phyloP scores from a whole-genome alignment of 768 basidiomycete species.

The Mrakia frigida region DNA sequence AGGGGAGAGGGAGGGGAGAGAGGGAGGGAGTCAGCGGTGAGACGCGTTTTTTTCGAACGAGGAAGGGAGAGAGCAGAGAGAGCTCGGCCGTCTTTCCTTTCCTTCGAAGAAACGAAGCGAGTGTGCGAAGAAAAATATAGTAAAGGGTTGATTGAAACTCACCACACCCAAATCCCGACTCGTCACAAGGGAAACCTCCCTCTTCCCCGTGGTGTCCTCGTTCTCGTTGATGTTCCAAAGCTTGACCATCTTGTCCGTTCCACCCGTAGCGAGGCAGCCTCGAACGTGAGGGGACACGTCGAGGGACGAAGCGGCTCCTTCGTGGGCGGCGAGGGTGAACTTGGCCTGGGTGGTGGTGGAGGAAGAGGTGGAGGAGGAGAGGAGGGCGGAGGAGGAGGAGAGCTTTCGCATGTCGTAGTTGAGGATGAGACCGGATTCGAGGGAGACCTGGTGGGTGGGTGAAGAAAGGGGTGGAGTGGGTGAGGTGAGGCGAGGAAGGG shows the following conservation, averaged over 20 bases:
- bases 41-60: too few relatives aligned
- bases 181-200: conserved; percentile 73
- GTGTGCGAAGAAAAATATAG: conserved; percentile 4
- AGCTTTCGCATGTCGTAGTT: conserved; percentile 86
- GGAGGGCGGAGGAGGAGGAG: conserved; percentile 51
- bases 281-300: conserved; percentile 86
- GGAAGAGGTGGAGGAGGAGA: conserved; percentile 52
- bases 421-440: conserved; percentile 90
- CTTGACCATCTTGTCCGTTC: conserved; percentile 86
- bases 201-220: conserved; percentile 54
- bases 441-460: conserved; percentile 59
- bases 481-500: neutral
- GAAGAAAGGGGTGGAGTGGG: neutral
- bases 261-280: conserved; percentile 89
- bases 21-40: neutral
- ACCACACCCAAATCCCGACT: conserved; percentile 89
- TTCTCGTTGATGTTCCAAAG: conserved; percentile 78
- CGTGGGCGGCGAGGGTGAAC: conserved; percentile 90
- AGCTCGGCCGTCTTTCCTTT: neutral
- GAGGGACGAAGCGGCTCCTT: conserved; percentile 78
- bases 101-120: neutral
- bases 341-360: conserved; percentile 38
- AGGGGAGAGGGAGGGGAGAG: neutral
- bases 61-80: neutral
- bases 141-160: conserved; percentile 36